Evolutionary conservation across 23 red algal species (phyloP).

Genomic region (Pyropia yezoensis): DNA sequence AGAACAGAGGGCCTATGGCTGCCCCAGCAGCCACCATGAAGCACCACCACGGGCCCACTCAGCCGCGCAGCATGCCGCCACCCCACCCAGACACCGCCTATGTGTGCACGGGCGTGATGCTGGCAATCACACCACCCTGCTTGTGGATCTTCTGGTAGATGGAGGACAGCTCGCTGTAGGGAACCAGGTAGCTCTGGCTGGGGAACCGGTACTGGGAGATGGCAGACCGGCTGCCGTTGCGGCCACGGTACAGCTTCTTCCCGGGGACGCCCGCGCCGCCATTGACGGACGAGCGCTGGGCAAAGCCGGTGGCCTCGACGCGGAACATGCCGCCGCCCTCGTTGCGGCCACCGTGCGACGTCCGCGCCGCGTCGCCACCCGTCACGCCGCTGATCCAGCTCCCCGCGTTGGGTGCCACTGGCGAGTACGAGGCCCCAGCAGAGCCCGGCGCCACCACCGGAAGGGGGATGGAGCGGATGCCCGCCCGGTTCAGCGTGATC

Average conservation of each 20-base stretch:
- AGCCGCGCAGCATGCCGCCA: neutral
- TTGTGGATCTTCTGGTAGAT: conserved; percentile 72
- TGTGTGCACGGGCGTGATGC: conserved; percentile 57
- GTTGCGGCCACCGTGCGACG: conserved; percentile 35
- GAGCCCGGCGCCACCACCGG: conserved; percentile 63
- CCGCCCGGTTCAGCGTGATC: conserved; percentile 63
- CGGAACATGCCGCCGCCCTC: conserved; percentile 55
- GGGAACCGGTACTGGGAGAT: conserved; percentile 64
- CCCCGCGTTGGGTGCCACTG: conserved; percentile 23
- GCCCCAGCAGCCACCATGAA: no score
- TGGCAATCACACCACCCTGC: conserved; percentile 75
- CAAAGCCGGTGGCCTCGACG: conserved; percentile 61
- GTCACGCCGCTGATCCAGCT: conserved; percentile 65
- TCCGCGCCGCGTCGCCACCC: conserved; percentile 45
- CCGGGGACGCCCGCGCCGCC: conserved; percentile 45
- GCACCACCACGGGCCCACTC: neutral
- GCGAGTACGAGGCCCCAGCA: conserved; percentile 26
- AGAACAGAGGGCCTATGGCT: no score
- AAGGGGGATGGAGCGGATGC: conserved; percentile 54
- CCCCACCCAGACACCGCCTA: neutral
- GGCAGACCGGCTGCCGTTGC: conserved; percentile 40
- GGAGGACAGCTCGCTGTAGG: conserved; percentile 51
- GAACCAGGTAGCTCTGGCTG: conserved; percentile 56
- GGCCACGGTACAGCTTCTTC: conserved; percentile 57
- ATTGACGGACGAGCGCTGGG: conserved; percentile 28